Evolutionary conservation across 2,329 filamentous ascomycete genomes (phyloP), one percentile per base, ranked within the genome.

Genomic region (Coniochaeta prunicola): DNA sequence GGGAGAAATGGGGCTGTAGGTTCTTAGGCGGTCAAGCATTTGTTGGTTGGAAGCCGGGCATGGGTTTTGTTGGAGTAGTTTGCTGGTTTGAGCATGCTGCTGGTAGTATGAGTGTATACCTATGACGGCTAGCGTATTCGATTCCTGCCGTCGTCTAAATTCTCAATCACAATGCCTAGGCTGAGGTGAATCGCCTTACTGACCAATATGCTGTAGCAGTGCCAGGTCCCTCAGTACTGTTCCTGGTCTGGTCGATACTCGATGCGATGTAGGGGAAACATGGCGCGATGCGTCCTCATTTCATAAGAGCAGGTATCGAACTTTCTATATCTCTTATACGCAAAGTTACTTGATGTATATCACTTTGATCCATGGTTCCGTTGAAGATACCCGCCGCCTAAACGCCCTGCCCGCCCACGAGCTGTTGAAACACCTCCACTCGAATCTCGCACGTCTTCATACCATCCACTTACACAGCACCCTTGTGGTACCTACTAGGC

Each of bases 401-500:
- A 45, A 45, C 40, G 40, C 40, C 40, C 12, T 45, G n/a, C 9
- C 19, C n/a, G n/a, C 19, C 19, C 19, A 45, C 3, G 24, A 21
- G 12, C 40, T 45, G 40, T 45, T 45, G 40, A 45, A 45, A 45
- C 40, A 15, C 21, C 40, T 3, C 19, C 40, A 24, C 40, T 8
- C 13, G 5, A 21, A 19, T 13, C 40, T 45, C n/a, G 3, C 33
- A 9, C 33, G 6, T 40, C 17, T 19, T n/a, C 13, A 19, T 15
- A 24, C 40, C 19, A 8, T 34, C 5, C 40, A 10, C 24, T 26
- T 50, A 50, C 1, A 26, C 45, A 50, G 53, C 53, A 9, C 71
- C 73, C 71, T 77, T 87, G 74, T 82, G 89, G 74, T 96, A 96
- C 74, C 90, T 92, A 67, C 82, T 85, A 56, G 86, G 81, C 57